Conservation (phyloP, 2,329 filamentous ascomycete species). For the Fusarium pseudonygamai region DNA sequence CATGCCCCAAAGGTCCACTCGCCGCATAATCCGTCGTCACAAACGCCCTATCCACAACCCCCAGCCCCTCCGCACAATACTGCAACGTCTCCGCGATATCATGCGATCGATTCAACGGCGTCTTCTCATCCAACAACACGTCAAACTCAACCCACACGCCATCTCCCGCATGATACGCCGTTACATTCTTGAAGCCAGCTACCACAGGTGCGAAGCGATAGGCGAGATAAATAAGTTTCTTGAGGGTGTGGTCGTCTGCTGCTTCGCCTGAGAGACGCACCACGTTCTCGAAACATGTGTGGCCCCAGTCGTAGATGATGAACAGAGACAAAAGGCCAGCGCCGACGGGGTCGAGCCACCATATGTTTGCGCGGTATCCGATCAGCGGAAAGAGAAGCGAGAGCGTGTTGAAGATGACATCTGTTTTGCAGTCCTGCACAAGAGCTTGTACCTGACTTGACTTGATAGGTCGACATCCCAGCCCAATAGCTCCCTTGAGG, state of each 20-base stretch:
- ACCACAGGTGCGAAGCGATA: conserved; percentile 48
- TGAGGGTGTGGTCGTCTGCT: conserved; percentile 42
- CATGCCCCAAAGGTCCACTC: conserved; percentile 46
- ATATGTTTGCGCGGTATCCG: conserved; percentile 65
- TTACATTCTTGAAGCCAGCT: conserved; percentile 47
- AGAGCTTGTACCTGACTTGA: conserved; percentile 84
- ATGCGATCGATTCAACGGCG: conserved; percentile 44
- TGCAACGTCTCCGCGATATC: conserved; percentile 49
- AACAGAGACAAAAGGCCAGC: conserved; percentile 70
- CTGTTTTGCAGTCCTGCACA: conserved; percentile 60
- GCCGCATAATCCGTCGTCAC: conserved; percentile 49
- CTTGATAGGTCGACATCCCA: conserved; percentile 83
- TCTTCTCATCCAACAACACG: conserved; percentile 45
- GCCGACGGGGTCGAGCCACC: conserved; percentile 73
- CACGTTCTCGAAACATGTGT: conserved; percentile 55
- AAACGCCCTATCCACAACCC: conserved; percentile 47
- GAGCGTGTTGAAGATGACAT: conserved; percentile 88
- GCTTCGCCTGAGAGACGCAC: conserved; percentile 47
- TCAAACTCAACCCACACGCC: conserved; percentile 49
- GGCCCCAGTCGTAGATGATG: conserved; percentile 76
- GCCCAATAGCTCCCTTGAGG: conserved; percentile 82
- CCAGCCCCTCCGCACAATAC: conserved; percentile 47
- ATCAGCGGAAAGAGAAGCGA: conserved; percentile 86
- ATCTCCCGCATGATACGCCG: conserved; percentile 48
- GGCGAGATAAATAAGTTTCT: conserved; percentile 47